Evolutionary conservation across 169 alveolate species (phyloP), one percentile per base, ranked within the genome.

Genomic region (Plasmodium relictum): DNA sequence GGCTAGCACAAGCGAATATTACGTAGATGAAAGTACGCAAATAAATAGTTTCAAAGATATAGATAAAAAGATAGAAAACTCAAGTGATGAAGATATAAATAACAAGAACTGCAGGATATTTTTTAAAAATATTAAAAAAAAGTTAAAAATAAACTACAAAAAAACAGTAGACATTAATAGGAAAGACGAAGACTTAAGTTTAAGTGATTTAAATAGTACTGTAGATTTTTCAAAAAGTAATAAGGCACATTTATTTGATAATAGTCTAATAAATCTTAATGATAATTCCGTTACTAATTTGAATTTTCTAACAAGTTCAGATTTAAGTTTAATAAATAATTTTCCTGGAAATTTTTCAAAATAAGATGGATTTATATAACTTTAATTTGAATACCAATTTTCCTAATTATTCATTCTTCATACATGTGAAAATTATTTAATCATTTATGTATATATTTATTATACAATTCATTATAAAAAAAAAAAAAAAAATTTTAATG

Each of bases 41-140:
- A 20, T 61, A 18, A 61, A 24, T 31, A 7, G 26, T 24, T 61
- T 61, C 5, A 9, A 2, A 6, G 42, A 61, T 7, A 31, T 22
- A 61, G 7, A 7, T 61, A 18, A 61, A 24, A 42, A 61, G 20
- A 24, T 22, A 61, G 7, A 24, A 22, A 14, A 70, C 8, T n/a
- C 73, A 31, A 39, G 45, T 45, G 72, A 83, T 22, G 72, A 54
- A 14, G 73, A 83, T 59, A 31, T 52, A 18, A 66, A 83, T 83
- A 85, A 83, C 45, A 83, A 83, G 42, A 22, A 61, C 24, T 83
- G 91, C 20, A 83, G 72, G 26, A 31, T 68, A 45, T 83, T 83
- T 71, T 83, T 83, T 58, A 83, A 83, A 61, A 62, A 83, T 8
- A 48, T 83, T 68, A 83, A 83, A 59, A 80, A 80, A 24, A 58